A percentile compares a stretch with the other conserved stretches of the same genome.
phyloP scores from a whole-genome alignment of 805 yeast genomes.

The Jamesozyma piceae region DNA sequence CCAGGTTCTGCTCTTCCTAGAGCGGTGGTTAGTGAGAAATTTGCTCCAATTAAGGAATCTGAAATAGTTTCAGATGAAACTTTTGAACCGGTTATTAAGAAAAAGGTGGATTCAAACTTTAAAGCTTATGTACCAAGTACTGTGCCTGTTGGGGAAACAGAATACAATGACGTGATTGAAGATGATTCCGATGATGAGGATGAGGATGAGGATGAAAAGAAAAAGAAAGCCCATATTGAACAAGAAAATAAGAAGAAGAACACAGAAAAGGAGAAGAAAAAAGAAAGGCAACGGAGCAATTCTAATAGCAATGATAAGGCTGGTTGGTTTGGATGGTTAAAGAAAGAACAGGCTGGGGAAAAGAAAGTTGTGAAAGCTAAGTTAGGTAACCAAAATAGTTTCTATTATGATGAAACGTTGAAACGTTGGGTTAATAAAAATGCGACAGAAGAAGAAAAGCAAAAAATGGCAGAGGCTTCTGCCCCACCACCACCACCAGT shows the following conservation, averaged over 20 bases:
- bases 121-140: constrained; percentile 11
- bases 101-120: constrained; percentile 14
- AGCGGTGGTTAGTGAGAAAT: constrained; percentile 5
- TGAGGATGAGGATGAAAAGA: neutral
- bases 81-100: constrained; percentile 27
- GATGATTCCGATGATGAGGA: constrained; percentile 35
- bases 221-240: neutral
- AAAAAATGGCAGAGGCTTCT: constrained; percentile 46
- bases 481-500: constrained; percentile 59
- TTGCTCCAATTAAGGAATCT: constrained; percentile 18
- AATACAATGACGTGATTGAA: constrained; percentile 39
- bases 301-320: constrained; percentile 13
- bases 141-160: constrained; percentile 13
- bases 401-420: constrained; percentile 73
- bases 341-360: constrained; percentile 47
- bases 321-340: constrained; percentile 55
- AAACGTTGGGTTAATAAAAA: constrained; percentile 80
- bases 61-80: constrained; percentile 13
- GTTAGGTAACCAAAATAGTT: constrained; percentile 60
- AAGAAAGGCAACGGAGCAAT: constrained; percentile 14
- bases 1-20: neutral
- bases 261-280: constrained; percentile 16
- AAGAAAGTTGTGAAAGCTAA: constrained; percentile 79
- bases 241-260: constrained; percentile 13
- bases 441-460: constrained; percentile 56